These are phyloP conservation scores for Cymbopogon flexuosus DNA, from an alignment of 202 grass and related monocot species.

Conservation along the genomic window DNA sequence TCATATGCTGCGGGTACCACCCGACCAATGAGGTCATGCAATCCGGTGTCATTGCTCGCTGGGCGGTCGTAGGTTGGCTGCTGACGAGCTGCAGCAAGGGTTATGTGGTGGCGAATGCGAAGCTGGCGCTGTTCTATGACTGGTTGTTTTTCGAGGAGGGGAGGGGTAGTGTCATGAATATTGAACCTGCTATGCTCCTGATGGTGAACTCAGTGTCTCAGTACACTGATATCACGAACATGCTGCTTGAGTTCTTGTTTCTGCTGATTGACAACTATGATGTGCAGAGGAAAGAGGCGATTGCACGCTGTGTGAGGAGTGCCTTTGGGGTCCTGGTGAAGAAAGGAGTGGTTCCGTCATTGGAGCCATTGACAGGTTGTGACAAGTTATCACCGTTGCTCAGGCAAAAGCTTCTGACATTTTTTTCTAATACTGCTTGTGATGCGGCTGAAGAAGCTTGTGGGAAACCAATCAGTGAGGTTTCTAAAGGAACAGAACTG, in stretches of 20 bases:
- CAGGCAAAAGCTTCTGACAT: constrained; percentile 58
- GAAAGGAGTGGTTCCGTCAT: constrained; percentile 55
- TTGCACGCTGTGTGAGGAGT: constrained; percentile 44
- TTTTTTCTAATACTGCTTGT: constrained; percentile 38
- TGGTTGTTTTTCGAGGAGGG: constrained; percentile 77
- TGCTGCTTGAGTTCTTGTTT: constrained; percentile 87
- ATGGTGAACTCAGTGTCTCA: constrained; percentile 81
- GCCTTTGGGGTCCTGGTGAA: constrained; percentile 52
- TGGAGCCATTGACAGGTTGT: constrained; percentile 58
- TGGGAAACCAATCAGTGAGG: neutral
- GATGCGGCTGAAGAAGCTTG: constrained; percentile 29
- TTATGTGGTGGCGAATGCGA: constrained; percentile 68
- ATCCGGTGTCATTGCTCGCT: constrained; percentile 64
- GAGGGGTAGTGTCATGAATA: constrained; percentile 63
- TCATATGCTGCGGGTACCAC: constrained; percentile 67
- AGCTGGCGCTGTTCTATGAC: constrained; percentile 80
- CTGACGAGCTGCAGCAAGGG: constrained; percentile 59
- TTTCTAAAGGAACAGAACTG: constrained; percentile 26
- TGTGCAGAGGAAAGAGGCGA: constrained; percentile 46
- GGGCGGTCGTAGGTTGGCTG: constrained; percentile 81
- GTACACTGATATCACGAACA: constrained; percentile 73
- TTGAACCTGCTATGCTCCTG: constrained; percentile 93
- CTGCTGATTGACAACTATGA: constrained; percentile 89
- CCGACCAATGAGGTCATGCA: constrained; percentile 66
- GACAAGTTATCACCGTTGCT: constrained; percentile 57